Evolutionary conservation across 768 basidiomycete species (phyloP), one percentile per base, ranked within the genome.

Genomic region (Boletellus ananas): DNA sequence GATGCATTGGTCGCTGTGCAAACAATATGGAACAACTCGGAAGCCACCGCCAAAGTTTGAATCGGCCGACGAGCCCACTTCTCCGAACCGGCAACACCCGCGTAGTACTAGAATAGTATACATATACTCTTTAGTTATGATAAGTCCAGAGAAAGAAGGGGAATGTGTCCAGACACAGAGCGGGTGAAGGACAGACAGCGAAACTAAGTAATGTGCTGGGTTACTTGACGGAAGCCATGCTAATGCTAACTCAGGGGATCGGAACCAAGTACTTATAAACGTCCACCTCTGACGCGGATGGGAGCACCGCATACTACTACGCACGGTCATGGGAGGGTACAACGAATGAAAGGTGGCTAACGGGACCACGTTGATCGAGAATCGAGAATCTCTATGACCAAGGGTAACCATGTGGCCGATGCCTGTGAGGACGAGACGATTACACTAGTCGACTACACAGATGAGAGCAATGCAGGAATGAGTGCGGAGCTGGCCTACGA

Each of bases 1-100:
- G 50, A 49, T 34, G 20, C 58, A 61, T 63, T 60, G 61, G 51
- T 23, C 33, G 35, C 14, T 14, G 29, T 27, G 25, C 27, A 47
- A 40, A 45, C 43, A 47, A 9, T n/a, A n/a, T 16, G 42, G 47
- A 41, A 12, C 23, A 33, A 33, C 18, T 40, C 38, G 42, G 52
- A 31, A 17, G 34, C 25, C 41, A 49, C 34, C 31, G 42, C 34
- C 35, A 38, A n/a, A 4, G 20, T 21, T 37, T 43, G 36, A 20
- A 31, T 50, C 50, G 52, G 59, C 59, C 59, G 59, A 58, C 31
- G 38, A 27, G 45, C 39, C 4, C n/a, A 23, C 10, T 31, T 8
- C 12, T 36, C 48, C 48, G 48, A 49, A 38, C 47, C 51, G 56
- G 58, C 12, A 23, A n/a, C 20, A n/a, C 4, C 23, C 4, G 23